Evolutionary conservation across 805 yeast genomes (phyloP), one percentile per base, ranked within the genome.

Genomic region (Candida multigemmis): DNA sequence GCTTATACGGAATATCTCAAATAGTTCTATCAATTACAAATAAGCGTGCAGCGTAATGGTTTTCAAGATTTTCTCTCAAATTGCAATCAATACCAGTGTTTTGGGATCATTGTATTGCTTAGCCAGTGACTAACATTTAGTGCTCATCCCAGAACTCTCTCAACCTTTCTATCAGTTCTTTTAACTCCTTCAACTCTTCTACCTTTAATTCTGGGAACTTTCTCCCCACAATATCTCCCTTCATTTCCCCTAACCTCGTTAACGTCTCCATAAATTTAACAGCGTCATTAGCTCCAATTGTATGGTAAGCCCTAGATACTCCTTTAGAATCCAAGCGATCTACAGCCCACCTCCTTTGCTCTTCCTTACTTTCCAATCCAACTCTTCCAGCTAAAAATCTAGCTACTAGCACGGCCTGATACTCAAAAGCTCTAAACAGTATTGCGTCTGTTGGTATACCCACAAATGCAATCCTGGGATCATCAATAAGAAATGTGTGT

Each of bases 361-460:
- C 65, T 14, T 53, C 55, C 11, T 38, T 34, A 0, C 62, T 22
- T 1, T 86, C 85, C 9, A 77, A 48, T 10, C 37, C 8, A 2
- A 81, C 45, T 22, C 74, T 59, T 0, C 76, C 76, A 4, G 71
- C 47, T 53, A 79, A 72, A 2, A 74, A 72, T 31, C 85, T 60
- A 3, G 81, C 70, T 16, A 81, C 56, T 42, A 76, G 65, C 6
- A 75, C 60, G 1, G 80, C 84, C 44, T 82, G 91, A 25, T 71
- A 55, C 32, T 68, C 73, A 10, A 79, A 67, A 1, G 69, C 53
- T 27, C 82, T 62, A 34, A 77, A 74, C 5, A 85, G 82, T 1
- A 78, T 53, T 4, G 74, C 73, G 35, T 71, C 68, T 21, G 73
- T 59, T 2, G 82, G 79, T 10, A 77, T 50, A 1, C 81, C 77